These are phyloP conservation scores for Trypanosoma melophagium DNA, from an alignment of 208 protist genomes.

Conservation along the genomic window DNA sequence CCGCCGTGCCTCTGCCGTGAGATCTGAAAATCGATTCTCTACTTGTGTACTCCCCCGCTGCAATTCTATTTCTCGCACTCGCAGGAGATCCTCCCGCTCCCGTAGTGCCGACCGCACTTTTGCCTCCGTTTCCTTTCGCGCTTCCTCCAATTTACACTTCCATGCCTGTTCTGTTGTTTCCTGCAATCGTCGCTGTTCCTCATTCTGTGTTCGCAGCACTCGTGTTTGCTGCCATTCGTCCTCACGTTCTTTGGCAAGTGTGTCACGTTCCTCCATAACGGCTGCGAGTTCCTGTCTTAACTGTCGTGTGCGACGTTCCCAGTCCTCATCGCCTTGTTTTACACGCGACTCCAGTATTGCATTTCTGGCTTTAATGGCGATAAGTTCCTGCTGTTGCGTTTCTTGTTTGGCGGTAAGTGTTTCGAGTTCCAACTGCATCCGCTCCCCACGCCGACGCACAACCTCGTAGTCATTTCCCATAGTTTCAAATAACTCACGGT, in stretches of 20 bases:
- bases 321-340: constrained; percentile 35
- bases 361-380: constrained; percentile 10
- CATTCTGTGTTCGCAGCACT: constrained; percentile 30
- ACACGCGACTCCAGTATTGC: constrained; percentile 36
- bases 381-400: constrained; percentile 36
- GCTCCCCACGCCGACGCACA: constrained; percentile 23
- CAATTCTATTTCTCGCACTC: constrained; percentile 27
- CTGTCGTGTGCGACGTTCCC: constrained; percentile 34
- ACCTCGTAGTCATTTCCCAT: constrained; percentile 47
- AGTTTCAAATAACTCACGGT: constrained; percentile 39
- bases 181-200: constrained; percentile 23
- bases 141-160: constrained; percentile 17
- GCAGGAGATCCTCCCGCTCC: constrained; percentile 43
- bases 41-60: constrained; percentile 16
- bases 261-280: constrained; percentile 36
- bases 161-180: constrained; percentile 15
- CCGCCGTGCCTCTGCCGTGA: constrained; percentile 16
- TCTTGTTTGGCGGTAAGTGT: constrained; percentile 24
- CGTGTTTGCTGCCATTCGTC: constrained; percentile 37
- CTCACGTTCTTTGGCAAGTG: constrained; percentile 38
- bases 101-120: constrained; percentile 28
- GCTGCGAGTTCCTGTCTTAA: constrained; percentile 38
- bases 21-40: constrained; percentile 27
- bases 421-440: constrained; percentile 20
- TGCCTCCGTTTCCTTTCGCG: constrained; percentile 20